Evolutionary conservation across 345 rosid species (phyloP), one percentile per base, ranked within the genome.

Genomic region (Capsella bursapastoris): DNA sequence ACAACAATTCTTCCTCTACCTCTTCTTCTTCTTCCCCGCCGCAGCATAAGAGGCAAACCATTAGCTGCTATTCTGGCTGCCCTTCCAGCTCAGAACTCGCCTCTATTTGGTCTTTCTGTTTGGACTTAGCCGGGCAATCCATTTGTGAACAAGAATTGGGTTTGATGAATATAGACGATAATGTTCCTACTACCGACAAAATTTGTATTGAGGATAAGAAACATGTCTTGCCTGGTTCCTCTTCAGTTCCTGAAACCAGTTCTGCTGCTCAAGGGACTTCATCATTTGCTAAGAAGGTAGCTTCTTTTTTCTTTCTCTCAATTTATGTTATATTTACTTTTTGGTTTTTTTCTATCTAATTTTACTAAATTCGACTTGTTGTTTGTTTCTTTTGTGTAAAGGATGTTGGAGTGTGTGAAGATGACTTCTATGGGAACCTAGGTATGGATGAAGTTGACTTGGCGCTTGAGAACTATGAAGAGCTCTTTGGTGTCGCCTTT

Each of bases 61-160:
- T 96, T 59, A 86, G 72, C 74, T 83, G 90, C 66, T 96, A 96
- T 79, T 86, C 94, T 16, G 99, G 97, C 27, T 96, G 99, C 68
- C 99, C 98, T 27, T 90, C 99, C 3, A 86, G 93, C 67, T 64
- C 88, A 8, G 96, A 96, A 66, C 91, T 96, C 50, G 94, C 98
- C 32, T 87, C 96, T 32, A 81, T 90, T 14, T 96, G 99, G 99
- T 82, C 98, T 57, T 92, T 88, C 71, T 85, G 85, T 70, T 75
- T 80, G 53, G 93, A 87, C 62, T 52, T 72, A 22, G 29, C 74
- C 0, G 87, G 81, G 57, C 93, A 86, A 66, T 75, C 97, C 32
- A 51, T 77, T 29, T 92, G 97, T 63, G 97, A 89, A 77, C 81
- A 90, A 81, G 95, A 84, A 80, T 35, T 92, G 82, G 92, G 97